phyloP scores from a whole-genome alignment of 2,329 filamentous ascomycete species.

The Neocatenulostroma microsporum region DNA sequence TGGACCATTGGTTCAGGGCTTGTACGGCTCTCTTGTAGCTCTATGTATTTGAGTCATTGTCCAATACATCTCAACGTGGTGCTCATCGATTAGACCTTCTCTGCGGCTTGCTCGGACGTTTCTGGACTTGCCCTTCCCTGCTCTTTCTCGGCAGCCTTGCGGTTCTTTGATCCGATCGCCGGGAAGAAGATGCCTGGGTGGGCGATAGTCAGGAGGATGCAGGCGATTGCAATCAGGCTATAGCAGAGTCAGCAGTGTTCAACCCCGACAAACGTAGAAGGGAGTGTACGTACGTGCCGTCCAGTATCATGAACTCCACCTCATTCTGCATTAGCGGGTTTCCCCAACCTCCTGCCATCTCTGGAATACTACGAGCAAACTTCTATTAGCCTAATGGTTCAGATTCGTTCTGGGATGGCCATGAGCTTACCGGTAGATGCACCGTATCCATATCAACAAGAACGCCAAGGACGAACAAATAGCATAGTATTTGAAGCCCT shows the following conservation, averaged over 20 bases:
- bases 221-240: slow-evolving; percentile 41
- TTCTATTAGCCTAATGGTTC: no score
- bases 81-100: no score
- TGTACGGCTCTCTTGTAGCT: no score
- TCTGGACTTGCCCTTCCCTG: no score
- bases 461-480: slow-evolving; percentile 50
- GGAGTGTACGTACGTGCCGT: slow-evolving; percentile 40
- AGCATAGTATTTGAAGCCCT: slow-evolving; percentile 48
- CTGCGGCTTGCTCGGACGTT: no score
- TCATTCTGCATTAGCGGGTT: slow-evolving; percentile 41
- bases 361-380: slow-evolving; percentile 36
- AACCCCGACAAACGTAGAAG: no score
- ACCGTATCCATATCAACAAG: slow-evolving; percentile 57
- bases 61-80: no score
- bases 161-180: slow-evolving; percentile 13
- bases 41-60: no score
- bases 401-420: no score
- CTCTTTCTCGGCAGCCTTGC: slow-evolving; percentile 1
- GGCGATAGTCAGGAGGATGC: slow-evolving; percentile 34
- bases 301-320: slow-evolving; percentile 40
- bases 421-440: slow-evolving; percentile 50
- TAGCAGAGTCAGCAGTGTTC: no score
- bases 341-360: slow-evolving; percentile 46
- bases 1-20: no score
- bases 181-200: slow-evolving; percentile 42